These are phyloP conservation scores for Boletus sp. DNA, from an alignment of 768 basidiomycete species.

Conservation along the genomic window DNA sequence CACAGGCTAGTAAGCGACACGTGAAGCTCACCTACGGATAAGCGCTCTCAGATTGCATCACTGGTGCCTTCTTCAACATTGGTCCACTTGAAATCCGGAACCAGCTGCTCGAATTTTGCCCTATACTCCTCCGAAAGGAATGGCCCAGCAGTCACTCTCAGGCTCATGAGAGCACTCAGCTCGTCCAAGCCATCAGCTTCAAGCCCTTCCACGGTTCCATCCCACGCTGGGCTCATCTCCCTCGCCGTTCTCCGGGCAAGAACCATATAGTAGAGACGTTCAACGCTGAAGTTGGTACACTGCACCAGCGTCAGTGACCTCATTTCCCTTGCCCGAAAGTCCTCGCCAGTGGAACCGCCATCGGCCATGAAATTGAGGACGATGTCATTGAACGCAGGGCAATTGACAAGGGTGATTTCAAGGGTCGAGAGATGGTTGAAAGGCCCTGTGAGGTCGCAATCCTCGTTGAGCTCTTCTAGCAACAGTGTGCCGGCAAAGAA, in stretches of 20 bases:
- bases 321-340: not conserved
- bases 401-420: too few relatives aligned
- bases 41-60: too few relatives aligned
- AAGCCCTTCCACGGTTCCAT: not conserved
- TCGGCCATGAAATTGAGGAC: not conserved
- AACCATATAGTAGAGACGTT: not conserved
- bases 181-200: not conserved
- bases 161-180: not conserved
- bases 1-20: too few relatives aligned
- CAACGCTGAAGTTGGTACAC: not conserved
- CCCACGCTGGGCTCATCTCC: not conserved
- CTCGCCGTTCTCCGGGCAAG: not conserved
- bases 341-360: not conserved
- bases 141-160: not conserved
- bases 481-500: not conserved
- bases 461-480: not conserved
- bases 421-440: not conserved
- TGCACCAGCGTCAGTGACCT: not conserved
- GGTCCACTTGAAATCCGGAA: not conserved
- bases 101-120: not conserved
- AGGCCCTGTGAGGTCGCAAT: not conserved
- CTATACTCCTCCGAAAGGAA: not conserved
- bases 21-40: too few relatives aligned
- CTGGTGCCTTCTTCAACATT: too few relatives aligned
- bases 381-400: not conserved